Percentiles rank a stretch among this genome's conserved stretches.
Conservation (phyloP, 495 filamentous ascomycete species). For the Penicillium argentinense region DNA sequence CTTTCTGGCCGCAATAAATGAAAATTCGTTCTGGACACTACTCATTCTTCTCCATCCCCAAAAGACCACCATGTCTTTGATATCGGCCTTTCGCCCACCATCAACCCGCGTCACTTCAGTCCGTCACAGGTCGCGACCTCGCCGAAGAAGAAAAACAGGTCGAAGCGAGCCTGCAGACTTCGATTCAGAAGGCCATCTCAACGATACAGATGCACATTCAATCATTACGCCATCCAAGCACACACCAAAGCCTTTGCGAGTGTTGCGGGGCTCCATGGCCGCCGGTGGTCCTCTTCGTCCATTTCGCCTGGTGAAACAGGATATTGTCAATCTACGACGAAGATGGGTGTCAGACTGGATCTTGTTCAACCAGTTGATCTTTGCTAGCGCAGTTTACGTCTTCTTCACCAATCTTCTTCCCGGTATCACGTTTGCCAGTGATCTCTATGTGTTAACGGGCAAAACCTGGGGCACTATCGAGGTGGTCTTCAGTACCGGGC, state of each 20-base stretch:
- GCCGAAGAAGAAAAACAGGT: conserved; percentile 19
- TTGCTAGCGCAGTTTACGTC: conserved; percentile 71
- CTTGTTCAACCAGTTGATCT: conserved; percentile 66
- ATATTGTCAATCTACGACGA: conserved; percentile 52
- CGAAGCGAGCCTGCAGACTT: conserved; percentile 3
- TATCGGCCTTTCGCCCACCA: conserved; percentile 39
- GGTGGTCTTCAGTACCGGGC: conserved; percentile 68
- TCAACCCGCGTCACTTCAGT: conserved; percentile 30
- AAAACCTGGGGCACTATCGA: conserved; percentile 69
- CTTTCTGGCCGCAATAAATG: no score
- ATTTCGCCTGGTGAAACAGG: conserved; percentile 62
- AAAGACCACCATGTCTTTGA: conserved; percentile 31
- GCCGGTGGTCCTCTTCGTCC: conserved; percentile 50
- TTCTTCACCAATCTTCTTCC: conserved; percentile 76
- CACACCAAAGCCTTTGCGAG: conserved; percentile 35
- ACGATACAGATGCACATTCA: conserved; percentile 37
- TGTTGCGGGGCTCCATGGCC: conserved; percentile 37
- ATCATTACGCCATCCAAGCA: conserved; percentile 45
- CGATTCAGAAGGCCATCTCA: conserved; percentile 13
- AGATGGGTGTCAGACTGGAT: conserved; percentile 68
- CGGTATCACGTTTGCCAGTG: conserved; percentile 71
- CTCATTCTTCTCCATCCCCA: no score
- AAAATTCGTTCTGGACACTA: no score
- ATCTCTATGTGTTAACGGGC: conserved; percentile 66
- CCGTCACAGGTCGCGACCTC: conserved; percentile 21